Conservation (phyloP, 331 rosid species). For the Cydonia oblonga region DNA sequence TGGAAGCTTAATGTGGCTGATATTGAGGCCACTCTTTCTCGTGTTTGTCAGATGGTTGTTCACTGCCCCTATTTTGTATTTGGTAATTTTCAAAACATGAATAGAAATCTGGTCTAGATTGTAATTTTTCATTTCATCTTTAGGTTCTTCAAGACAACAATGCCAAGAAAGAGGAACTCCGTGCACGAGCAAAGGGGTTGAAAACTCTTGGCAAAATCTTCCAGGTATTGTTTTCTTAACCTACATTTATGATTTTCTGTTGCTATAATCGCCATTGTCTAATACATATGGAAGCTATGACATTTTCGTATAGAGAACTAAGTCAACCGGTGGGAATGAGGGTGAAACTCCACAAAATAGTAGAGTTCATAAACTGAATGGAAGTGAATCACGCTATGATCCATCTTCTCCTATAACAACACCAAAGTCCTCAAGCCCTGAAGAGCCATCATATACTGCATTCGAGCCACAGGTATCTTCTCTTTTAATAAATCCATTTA, state of each 20-base stretch:
- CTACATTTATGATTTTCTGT: neutral
- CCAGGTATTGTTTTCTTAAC: conserved; percentile 49
- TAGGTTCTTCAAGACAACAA: conserved; percentile 90
- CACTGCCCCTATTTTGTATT: conserved; percentile 11
- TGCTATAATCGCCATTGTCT: conserved; percentile 8
- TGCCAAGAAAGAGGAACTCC: conserved; percentile 83
- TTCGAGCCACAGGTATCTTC: conserved; percentile 39
- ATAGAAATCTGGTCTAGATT: conserved; percentile 3
- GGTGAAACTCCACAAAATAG: conserved; percentile 28
- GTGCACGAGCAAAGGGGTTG: conserved; percentile 92
- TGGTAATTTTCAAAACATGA: neutral
- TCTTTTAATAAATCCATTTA: neutral
- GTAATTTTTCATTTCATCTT: conserved; percentile 20
- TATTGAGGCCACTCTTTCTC: conserved; percentile 95
- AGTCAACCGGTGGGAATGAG: conserved; percentile 54
- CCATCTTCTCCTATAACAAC: conserved; percentile 41
- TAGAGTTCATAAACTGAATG: conserved; percentile 58
- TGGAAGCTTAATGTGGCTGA: conserved; percentile 99
- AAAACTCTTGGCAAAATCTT: conserved; percentile 94
- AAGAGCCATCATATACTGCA: conserved; percentile 26
- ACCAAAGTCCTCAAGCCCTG: conserved; percentile 32
- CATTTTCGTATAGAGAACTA: conserved; percentile 50
- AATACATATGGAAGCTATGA: conserved; percentile 17
- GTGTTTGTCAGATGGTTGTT: conserved; percentile 89
- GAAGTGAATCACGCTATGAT: conserved; percentile 48